Evolutionary conservation across 192 early-diverging fungal genomes (phyloP), one percentile per base, ranked within the genome.

Genomic region (Neocallimastix lanati): DNA sequence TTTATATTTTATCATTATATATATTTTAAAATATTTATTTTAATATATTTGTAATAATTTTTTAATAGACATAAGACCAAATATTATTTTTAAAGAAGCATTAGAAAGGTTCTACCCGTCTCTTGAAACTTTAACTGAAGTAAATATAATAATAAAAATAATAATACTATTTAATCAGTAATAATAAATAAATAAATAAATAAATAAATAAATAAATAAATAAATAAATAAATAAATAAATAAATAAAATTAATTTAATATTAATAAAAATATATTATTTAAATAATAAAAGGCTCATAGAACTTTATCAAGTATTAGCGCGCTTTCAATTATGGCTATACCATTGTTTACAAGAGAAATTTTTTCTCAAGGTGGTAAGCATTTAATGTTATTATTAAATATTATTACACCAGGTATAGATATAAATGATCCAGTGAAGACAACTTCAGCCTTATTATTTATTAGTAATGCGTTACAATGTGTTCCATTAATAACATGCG

Each of bases 331-430:
- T 29, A 83, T 93, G 28, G 87, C 92, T 0, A 79, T 93, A 13
- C 92, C 95, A 12, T 82, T 98, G 77, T 84, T 96, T 12, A 88
- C 87, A 80, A 88, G 93, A 27, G 78, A 84, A 2, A 91, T 93
- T 81, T 98, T 92, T 82, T 93, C 95, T 12, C 87, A 92, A 67
- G 96, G 96, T 14, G 96, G 91, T 7, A 90, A 92, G 80, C 92
- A 96, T 82, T 79, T 98, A 1, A 82, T 90, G 0, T 89, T 91
- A 21, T 84, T 98, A 79, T 85, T 98, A 38, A 88, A 91, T 38
- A 86, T 96, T 4, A 89, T 89, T 7, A 89, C 96, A 14, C 96
- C 96, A 0, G 96, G 95, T 29, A 93, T 98, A 30, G 96, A 98
- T 81, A 85, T 96, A 82, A 98, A 98, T 83, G 96, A 98, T 79